Percentiles rank a stretch among this genome's conserved stretches.
These are phyloP conservation scores for Capronia americana DNA, from an alignment of 2,329 filamentous ascomycete species.

Conservation along the genomic window DNA sequence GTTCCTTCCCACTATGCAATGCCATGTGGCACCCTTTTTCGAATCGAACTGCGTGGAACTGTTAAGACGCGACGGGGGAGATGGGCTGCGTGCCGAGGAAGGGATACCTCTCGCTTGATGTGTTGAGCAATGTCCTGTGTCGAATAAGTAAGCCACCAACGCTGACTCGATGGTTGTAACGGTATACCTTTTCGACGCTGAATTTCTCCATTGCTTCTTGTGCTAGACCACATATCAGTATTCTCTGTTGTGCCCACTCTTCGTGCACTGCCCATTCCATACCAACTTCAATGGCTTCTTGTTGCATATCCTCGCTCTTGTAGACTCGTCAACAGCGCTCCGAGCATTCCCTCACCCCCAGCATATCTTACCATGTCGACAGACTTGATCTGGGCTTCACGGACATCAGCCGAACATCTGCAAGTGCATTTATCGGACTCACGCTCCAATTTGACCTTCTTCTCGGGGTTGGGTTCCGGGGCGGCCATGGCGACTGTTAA, in stretches of 20 bases:
- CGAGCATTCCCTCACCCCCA: conserved; percentile 26
- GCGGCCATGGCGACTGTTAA: conserved; percentile 27
- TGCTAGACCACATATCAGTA: conserved; percentile 53
- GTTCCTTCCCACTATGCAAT: conserved; percentile 97
- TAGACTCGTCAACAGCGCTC: conserved; percentile 34
- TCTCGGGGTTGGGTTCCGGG: conserved; percentile 49
- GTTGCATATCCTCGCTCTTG: conserved; percentile 96
- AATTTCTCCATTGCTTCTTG: conserved; percentile 75
- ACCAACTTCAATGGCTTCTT: conserved; percentile 95
- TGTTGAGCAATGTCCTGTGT: conserved; percentile 88
- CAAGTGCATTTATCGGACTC: conserved; percentile 40
- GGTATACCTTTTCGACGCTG: conserved; percentile 71
- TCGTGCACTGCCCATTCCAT: conserved; percentile 49
- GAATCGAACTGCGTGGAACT: conserved; percentile 78
- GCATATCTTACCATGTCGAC: conserved; percentile 81
- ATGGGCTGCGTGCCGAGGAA: conserved; percentile 36
- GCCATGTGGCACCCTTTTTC: conserved; percentile 97
- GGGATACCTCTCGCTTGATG: conserved; percentile 84
- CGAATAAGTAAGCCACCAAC: background rate
- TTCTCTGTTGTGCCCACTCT: background rate
- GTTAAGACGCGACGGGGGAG: conserved; percentile 20
- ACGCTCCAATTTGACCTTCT: conserved; percentile 80
- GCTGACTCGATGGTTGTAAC: conserved; percentile 13
- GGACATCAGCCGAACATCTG: conserved; percentile 22
- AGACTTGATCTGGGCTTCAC: conserved; percentile 90